Percentiles rank a stretch among this genome's conserved stretches.
Conservation (phyloP, 352 stramenopile genomes). For the Phytophthora cryptogea region DNA sequence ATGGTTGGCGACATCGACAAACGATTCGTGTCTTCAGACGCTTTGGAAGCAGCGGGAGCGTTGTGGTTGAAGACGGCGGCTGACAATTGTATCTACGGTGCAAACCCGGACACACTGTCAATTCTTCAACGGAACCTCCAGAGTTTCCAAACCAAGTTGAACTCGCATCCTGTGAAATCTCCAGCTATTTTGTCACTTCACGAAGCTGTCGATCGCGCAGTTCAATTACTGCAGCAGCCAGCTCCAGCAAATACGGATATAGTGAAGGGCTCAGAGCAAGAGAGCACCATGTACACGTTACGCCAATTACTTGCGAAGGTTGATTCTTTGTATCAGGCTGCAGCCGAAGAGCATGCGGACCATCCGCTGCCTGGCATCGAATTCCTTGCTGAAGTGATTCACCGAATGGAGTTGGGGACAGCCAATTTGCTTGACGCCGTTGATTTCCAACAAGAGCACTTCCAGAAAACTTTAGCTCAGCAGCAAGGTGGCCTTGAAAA, state of each 20-base stretch:
- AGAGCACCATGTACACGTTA: conserved; percentile 47
- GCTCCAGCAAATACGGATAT: conserved; percentile 6
- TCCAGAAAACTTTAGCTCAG: conserved; percentile 41
- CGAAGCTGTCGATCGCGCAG: conserved; percentile 34
- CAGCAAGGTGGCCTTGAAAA: conserved; percentile 49
- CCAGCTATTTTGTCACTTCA: conserved; percentile 33
- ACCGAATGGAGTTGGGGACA: conserved; percentile 66
- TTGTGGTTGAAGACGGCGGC: conserved; percentile 51
- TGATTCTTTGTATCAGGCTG: conserved; percentile 36
- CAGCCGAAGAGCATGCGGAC: conserved; percentile 21
- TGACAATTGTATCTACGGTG: conserved; percentile 64
- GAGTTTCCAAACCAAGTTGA: conserved; percentile 36
- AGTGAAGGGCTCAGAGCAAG: conserved; percentile 13
- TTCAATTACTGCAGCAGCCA: conserved; percentile 39
- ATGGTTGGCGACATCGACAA: conserved; percentile 25
- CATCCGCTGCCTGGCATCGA: conserved; percentile 13
- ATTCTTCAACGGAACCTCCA: conserved; percentile 40
- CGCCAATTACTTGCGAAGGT: conserved; percentile 43
- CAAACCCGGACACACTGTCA: conserved; percentile 34
- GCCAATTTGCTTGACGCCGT: conserved; percentile 58
- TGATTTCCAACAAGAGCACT: conserved; percentile 57
- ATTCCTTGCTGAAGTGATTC: conserved; percentile 49
- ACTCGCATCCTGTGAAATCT: conserved; percentile 24
- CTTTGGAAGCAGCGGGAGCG: conserved; percentile 33
- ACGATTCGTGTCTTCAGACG: conserved; percentile 29